Base-by-base conservation (phyloP, 192 early-diverging fungal genomes). In the Chytriomyces confervae region DNA sequence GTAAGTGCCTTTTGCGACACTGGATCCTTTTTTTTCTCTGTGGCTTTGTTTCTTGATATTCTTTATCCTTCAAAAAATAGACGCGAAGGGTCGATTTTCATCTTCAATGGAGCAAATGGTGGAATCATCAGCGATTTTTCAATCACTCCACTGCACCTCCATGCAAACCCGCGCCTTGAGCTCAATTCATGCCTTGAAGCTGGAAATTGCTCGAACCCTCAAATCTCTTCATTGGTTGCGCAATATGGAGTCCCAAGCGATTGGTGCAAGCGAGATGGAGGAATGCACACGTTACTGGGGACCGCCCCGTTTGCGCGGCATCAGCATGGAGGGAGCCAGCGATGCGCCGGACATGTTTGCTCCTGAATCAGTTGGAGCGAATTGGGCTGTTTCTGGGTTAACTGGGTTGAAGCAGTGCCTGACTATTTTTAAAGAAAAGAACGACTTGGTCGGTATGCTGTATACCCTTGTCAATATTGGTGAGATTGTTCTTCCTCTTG, bases 151-250 rank as follows among this genome's bases (percentile, higher is more conserved):
- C 66, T 68, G 77, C 61, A 27, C 24, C 3, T 20, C 76, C 13
- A 69, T 66, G 11, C 68, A 62, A 60, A 64, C 75, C 7, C 81
- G 71, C 46, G 61, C 72, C 11, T 43, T 79, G 23, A 71, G 78
- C 7, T 73, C 80, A 23, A 13, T 84, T 4, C 79, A 79, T 46
- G 77, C 77, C 0, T 57, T 84, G 9, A 67, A 75, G 60, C 50
- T 87, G 6, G 80, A 84, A 47, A 71, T 83, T 11, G 86, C 78
- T 1, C 48, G 75, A 43, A 23, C 65, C 5, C 45, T 85, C 9
- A 79, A 84, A 60, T 27, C 49, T 36, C 47, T 87, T 27, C 82
- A 87, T 44, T 87, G 86, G 86, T 51, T 84, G 57, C 69, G 80
- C 7, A 71, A 84, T 10, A 84, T 85, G 82, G 84, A 83, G 27